Evolutionary conservation across 441 rosid genomes (phyloP), one percentile per base, ranked within the genome.

Genomic region (Croton laevigatus): DNA sequence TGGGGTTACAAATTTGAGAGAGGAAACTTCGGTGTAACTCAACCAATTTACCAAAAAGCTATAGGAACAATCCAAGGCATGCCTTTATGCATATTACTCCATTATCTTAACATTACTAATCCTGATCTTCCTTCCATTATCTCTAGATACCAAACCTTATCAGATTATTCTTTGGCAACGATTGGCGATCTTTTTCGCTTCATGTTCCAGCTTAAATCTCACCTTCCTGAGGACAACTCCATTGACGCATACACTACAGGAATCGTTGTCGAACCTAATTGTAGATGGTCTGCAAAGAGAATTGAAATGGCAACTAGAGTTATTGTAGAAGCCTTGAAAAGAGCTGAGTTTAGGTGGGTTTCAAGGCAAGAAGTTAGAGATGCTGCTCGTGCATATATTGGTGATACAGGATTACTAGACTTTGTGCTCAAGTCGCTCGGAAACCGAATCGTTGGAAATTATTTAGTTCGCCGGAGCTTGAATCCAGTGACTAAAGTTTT

Each of bases 321-420:
- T 66, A 88, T 94, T 3, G 86, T 94, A 17, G 97, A 94, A 64
- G 87, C 95, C 37, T 32, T 91, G 22, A 86, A 84, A 80, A 73
- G 83, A 59, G 88, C 89, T 0, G 87, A 86, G 37, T 79, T 70
- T 70, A 79, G 88, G 74, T 91, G 95, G 97, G 83, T 94, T 63
- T 88, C 97, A 22, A 84, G 98, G 73, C 97, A 94, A 72, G 97
- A 94, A 83, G 92, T 91, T 11, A 83, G 98, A 73, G 98, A 90
- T 64, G 92, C 92, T 14, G 95, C 98, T 5, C 87, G 98, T 62
- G 82, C 86, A 3, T 87, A 90, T 71, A 90, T 94, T 0, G 98
- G 95, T 8, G 98, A 94, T 78, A 94, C 97, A 0, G 97, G 98
- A 10, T 73, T 91, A 75, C 84, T 94, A 6, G 97, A 94, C 76